Evolutionary conservation across 305 asterid genomes (phyloP), one percentile per base, ranked within the genome.

Genomic region (Fraxinus albicans): DNA sequence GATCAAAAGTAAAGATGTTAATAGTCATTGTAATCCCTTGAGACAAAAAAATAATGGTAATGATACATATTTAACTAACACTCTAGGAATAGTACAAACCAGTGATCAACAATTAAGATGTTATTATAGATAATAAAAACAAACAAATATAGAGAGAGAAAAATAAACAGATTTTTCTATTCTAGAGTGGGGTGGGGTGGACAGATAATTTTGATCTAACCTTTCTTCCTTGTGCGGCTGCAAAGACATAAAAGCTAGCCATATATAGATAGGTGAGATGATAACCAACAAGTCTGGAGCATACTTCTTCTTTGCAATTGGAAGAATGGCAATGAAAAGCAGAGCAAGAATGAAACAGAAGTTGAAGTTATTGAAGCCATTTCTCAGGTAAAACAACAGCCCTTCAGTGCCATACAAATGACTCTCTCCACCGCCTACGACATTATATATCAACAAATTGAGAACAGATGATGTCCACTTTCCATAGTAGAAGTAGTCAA

Each of bases 201-300:
- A 42, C 34, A 29, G 38, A 33, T 34, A 38, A 35, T 60, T 83
- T 81, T 34, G 53, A 85, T 58, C 86, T 84, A 77, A 94, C 98
- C 99, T 94, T 89, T 96, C 99, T 90, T 96, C 98, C 87, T 96
- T 94, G 93, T 94, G 99, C 21, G 98, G 96, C 91, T 93, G 98
- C 89, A 96, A 86, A 76, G 99, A 96, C 99, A 96, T 96, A 88
- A 96, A 96, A 86, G 93, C 94, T 58, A 94, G 90, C 99, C 98
- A 96, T 83, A 94, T 89, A 84, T 96, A 94, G 83, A 96, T 75
- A 85, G 98, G 98, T 47, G 98, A 94, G 83, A 96, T 79, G 88
- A 93, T 83, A 79, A 93, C 89, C 88, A 96, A 84, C 88, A 96
- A 88, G 55, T 94, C 98, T 12, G 96, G 98, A 77, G 86, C 88